Conservation (phyloP, 139 green algal genomes). For the Volvox reticuliferus region DNA sequence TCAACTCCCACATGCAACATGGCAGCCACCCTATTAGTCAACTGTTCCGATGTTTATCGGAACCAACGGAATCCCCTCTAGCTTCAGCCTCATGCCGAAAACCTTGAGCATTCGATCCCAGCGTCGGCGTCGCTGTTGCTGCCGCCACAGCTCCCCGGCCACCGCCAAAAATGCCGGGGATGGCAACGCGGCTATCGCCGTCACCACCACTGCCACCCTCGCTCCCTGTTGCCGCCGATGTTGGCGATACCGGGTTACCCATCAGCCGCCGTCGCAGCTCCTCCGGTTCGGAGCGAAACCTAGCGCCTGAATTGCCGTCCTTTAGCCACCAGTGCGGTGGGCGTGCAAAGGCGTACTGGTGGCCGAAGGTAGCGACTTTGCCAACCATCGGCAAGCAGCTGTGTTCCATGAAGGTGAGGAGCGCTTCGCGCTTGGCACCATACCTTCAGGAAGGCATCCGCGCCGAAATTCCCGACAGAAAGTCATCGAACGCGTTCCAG, state of each 20-base stretch:
- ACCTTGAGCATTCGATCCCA: neutral
- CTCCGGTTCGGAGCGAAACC: conserved; percentile 32
- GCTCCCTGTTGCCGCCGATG: neutral
- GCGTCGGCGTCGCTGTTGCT: neutral
- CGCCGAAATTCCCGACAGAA: too few species aligned
- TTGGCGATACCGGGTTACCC: conserved; percentile 25
- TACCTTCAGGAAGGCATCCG: neutral
- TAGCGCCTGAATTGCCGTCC: neutral
- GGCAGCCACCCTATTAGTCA: too few species aligned
- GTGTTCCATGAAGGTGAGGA: conserved; percentile 39
- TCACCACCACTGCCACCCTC: neutral
- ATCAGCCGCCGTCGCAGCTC: conserved; percentile 18
- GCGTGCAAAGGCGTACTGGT: conserved; percentile 58
- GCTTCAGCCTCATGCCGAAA: too few species aligned
- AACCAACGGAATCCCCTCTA: too few species aligned
- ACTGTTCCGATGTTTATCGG: too few species aligned
- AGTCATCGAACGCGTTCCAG: too few species aligned
- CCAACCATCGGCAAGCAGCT: conserved; percentile 23
- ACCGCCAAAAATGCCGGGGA: neutral
- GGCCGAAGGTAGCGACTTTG: conserved; percentile 54
- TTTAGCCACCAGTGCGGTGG: conserved; percentile 46
- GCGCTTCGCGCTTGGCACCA: conserved; percentile 21
- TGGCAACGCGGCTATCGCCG: neutral
- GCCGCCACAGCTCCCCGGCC: neutral
- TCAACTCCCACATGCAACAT: too few species aligned